phyloP scores from a whole-genome alignment of 2,329 filamentous ascomycete genomes.

The Beauveria sp. region DNA sequence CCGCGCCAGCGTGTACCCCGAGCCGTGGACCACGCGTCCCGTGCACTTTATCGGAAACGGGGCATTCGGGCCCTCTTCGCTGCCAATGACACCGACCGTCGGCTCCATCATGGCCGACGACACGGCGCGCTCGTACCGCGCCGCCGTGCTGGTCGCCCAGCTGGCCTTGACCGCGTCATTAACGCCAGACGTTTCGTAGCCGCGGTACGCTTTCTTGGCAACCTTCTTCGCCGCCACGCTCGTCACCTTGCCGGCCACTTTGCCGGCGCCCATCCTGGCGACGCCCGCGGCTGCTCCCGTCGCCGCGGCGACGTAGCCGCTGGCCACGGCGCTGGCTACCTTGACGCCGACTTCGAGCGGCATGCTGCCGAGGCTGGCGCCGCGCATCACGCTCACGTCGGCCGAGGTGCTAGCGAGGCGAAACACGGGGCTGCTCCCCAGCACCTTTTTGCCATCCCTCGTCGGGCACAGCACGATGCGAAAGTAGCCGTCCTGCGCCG shows the following conservation, averaged over 20 bases:
- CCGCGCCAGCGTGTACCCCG: slow-evolving; percentile 29
- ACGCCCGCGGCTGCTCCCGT: slow-evolving; percentile 25
- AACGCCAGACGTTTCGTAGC: slow-evolving; percentile 25
- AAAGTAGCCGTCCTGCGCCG: slow-evolving; percentile 60
- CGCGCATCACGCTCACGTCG: slow-evolving; percentile 53
- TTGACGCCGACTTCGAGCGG: slow-evolving; percentile 59
- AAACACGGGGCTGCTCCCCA: slow-evolving; percentile 59
- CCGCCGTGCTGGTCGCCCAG: slow-evolving; percentile 30
- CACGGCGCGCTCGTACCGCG: slow-evolving; percentile 29
- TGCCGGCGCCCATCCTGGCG: slow-evolving; percentile 15
- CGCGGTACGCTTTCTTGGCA: slow-evolving; percentile 30
- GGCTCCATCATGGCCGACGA: slow-evolving; percentile 24
- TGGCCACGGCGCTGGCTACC: slow-evolving; percentile 43
- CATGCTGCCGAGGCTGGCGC: slow-evolving; percentile 56
- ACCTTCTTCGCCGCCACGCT: slow-evolving; percentile 29
- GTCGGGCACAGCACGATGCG: slow-evolving; percentile 56
- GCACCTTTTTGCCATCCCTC: slow-evolving; percentile 41
- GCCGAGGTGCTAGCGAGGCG: slow-evolving; percentile 59
- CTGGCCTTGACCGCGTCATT: slow-evolving; percentile 20
- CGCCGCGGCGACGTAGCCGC: slow-evolving; percentile 32
- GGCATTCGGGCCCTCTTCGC: slow-evolving; percentile 41
- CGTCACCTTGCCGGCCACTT: slow-evolving; percentile 28
- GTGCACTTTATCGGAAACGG: slow-evolving; percentile 48
- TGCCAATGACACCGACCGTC: slow-evolving; percentile 33
- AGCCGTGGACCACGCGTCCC: slow-evolving; percentile 40